Evolutionary conservation across 208 protist genomes (phyloP).

Genomic region (Balamuthia mandrillaris): DNA sequence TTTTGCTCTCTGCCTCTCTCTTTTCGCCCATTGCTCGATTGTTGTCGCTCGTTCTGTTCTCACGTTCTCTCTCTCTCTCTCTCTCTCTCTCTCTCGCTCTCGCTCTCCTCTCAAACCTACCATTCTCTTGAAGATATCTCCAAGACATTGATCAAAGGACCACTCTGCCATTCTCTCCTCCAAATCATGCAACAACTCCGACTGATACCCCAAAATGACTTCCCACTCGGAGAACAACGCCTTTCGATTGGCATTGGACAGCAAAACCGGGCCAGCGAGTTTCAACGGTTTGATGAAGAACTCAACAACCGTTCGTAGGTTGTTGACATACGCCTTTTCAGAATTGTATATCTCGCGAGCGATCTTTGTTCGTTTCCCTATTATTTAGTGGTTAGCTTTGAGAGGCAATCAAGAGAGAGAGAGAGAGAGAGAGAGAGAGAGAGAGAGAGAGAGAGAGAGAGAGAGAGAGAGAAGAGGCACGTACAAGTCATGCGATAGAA

Average conservation of each 20-base stretch:
- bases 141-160: slow-evolving; percentile 27
- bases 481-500: background rate
- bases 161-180: slow-evolving; percentile 9
- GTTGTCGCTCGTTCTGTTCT: too few relatives aligned
- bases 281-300: background rate
- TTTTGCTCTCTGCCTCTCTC: too few relatives aligned
- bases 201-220: slow-evolving; percentile 6
- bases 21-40: too few relatives aligned
- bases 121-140: slow-evolving; percentile 19
- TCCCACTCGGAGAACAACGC: slow-evolving; percentile 14
- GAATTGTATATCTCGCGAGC: background rate
- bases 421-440: background rate
- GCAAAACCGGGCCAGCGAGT: background rate
- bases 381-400: background rate
- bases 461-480: background rate
- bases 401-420: background rate
- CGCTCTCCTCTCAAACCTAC: too few relatives aligned
- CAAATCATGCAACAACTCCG: background rate
- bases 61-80: too few relatives aligned
- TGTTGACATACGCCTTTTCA: background rate
- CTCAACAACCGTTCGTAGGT: background rate
- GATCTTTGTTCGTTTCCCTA: slow-evolving; percentile 5
- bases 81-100: too few relatives aligned
- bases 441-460: background rate
- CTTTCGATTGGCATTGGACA: background rate